Evolutionary conservation across 768 basidiomycete species (phyloP).

Genomic region (Hericium erinaceus): DNA sequence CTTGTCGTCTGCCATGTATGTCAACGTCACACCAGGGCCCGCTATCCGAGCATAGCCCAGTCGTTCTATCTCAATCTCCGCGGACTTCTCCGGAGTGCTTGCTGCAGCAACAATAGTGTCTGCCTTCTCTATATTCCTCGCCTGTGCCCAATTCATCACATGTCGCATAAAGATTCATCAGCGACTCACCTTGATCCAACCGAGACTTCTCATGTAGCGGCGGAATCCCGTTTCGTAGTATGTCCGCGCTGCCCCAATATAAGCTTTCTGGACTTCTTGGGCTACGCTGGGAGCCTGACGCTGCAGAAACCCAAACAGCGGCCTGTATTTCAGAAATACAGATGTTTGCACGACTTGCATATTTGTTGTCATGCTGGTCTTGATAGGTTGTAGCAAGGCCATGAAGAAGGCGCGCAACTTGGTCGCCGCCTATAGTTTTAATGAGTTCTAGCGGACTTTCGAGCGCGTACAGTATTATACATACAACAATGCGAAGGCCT

Average conservation of each 20-base stretch:
- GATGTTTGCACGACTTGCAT: slow-evolving; percentile 89
- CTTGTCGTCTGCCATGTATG: slow-evolving; percentile 88
- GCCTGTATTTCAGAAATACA: slow-evolving; percentile 71
- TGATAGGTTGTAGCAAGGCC: slow-evolving; percentile 73
- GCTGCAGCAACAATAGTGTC: slow-evolving; percentile 48
- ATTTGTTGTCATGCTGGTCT: slow-evolving; percentile 78
- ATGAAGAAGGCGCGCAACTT: slow-evolving; percentile 86
- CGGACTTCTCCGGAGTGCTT: slow-evolving; percentile 29
- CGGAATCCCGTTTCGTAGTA: slow-evolving; percentile 97
- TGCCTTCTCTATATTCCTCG: slow-evolving; percentile 59
- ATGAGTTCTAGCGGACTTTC: not conserved
- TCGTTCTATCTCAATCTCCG: slow-evolving; percentile 40
- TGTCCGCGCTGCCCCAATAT: slow-evolving; percentile 70
- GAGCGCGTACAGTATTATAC: slow-evolving; percentile 18
- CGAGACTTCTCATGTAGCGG: slow-evolving; percentile 76
- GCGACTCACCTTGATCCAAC: slow-evolving; percentile 58
- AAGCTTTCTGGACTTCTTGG: slow-evolving; percentile 80
- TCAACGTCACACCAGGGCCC: slow-evolving; percentile 70
- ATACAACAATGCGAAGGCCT: slow-evolving; percentile 80
- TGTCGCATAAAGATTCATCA: not conserved
- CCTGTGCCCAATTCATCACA: slow-evolving; percentile 28
- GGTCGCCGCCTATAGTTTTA: slow-evolving; percentile 59
- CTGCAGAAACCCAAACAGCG: slow-evolving; percentile 78
- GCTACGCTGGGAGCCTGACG: slow-evolving; percentile 78
- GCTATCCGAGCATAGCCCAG: slow-evolving; percentile 65